Evolutionary conservation across 768 basidiomycete genomes (phyloP).

Genomic region (Boletales sp.): DNA sequence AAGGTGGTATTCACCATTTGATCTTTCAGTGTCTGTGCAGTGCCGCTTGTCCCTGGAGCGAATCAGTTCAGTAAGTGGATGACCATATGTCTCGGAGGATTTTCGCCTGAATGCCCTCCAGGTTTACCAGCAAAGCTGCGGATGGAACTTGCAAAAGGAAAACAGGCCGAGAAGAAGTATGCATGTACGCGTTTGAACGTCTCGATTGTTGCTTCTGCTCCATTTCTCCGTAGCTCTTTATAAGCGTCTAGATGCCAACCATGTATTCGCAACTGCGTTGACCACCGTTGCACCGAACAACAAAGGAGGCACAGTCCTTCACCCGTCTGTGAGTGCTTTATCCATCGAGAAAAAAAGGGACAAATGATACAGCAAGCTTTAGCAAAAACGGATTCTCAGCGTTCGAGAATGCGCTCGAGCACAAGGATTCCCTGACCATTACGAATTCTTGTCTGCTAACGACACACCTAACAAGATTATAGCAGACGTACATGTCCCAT

Average conservation of each 20-base stretch:
- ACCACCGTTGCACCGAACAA: conserved; percentile 51
- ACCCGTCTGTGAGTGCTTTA: conserved; percentile 39
- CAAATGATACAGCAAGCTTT: background rate
- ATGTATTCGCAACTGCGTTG: conserved; percentile 61
- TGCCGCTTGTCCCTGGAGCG: conserved; percentile 51
- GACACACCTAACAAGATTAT: conserved; percentile 32
- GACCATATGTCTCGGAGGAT: background rate
- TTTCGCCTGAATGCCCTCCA: conserved; percentile 14
- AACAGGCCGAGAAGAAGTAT: conserved; percentile 23
- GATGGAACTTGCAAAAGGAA: conserved; percentile 33
- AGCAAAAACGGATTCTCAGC: conserved; percentile 72
- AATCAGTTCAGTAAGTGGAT: conserved; percentile 46
- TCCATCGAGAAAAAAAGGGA: background rate
- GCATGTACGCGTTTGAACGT: conserved; percentile 19
- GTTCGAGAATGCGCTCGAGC: conserved; percentile 68
- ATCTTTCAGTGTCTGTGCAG: conserved; percentile 42
- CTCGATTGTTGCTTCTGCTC: conserved; percentile 1
- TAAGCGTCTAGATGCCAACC: conserved; percentile 50
- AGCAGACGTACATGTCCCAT: conserved; percentile 46
- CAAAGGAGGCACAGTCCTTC: conserved; percentile 44
- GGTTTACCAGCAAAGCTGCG: conserved; percentile 43
- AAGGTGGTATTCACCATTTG: background rate
- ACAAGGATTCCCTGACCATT: conserved; percentile 76
- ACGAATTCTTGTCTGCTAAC: conserved; percentile 54
- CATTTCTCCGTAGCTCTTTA: conserved; percentile 41